phyloP scores from a whole-genome alignment of 352 stramenopile genomes.

The Hyaloperonospora arabidopsidis region DNA sequence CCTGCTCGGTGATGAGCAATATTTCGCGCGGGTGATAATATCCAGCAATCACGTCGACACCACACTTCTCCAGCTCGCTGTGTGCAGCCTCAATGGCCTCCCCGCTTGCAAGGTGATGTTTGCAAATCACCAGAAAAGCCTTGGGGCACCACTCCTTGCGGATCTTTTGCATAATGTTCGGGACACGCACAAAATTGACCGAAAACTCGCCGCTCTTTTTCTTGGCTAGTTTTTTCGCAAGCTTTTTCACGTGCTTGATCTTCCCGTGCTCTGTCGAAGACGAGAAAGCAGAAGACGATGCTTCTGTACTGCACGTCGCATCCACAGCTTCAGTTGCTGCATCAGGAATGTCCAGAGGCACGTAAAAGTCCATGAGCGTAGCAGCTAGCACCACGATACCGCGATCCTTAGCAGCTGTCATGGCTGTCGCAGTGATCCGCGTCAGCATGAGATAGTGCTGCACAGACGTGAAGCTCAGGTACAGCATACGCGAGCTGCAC shows the following conservation, averaged over 20 bases:
- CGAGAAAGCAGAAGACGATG: slow-evolving; percentile 10
- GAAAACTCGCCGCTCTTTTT: slow-evolving; percentile 59
- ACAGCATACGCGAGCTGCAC: slow-evolving; percentile 59
- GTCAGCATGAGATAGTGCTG: slow-evolving; percentile 79
- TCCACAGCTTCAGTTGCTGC: slow-evolving; percentile 7
- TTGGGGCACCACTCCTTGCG: slow-evolving; percentile 76
- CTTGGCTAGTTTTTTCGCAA: slow-evolving; percentile 27
- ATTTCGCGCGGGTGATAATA: slow-evolving; percentile 60
- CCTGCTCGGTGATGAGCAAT: slow-evolving; percentile 71
- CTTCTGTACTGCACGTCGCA: slow-evolving; percentile 4
- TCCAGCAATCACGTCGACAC: slow-evolving; percentile 70
- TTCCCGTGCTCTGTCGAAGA: slow-evolving; percentile 26
- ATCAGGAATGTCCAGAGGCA: slow-evolving; percentile 28
- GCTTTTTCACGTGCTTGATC: slow-evolving; percentile 27
- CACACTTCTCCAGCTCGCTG: slow-evolving; percentile 68
- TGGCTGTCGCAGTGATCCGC: slow-evolving; percentile 46
- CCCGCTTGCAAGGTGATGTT: slow-evolving; percentile 59
- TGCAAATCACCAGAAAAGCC: slow-evolving; percentile 74
- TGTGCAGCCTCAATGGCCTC: slow-evolving; percentile 65
- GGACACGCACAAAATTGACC: slow-evolving; percentile 72
- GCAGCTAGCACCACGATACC: slow-evolving; percentile 66
- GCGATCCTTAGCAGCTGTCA: slow-evolving; percentile 51
- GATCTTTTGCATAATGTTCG: slow-evolving; percentile 75
- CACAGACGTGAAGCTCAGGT: slow-evolving; percentile 69
- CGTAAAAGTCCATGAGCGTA: slow-evolving; percentile 80